Evolutionary conservation across 768 basidiomycete genomes (phyloP), one percentile per base, ranked within the genome.

Genomic region (Lactifluus echinatus): DNA sequence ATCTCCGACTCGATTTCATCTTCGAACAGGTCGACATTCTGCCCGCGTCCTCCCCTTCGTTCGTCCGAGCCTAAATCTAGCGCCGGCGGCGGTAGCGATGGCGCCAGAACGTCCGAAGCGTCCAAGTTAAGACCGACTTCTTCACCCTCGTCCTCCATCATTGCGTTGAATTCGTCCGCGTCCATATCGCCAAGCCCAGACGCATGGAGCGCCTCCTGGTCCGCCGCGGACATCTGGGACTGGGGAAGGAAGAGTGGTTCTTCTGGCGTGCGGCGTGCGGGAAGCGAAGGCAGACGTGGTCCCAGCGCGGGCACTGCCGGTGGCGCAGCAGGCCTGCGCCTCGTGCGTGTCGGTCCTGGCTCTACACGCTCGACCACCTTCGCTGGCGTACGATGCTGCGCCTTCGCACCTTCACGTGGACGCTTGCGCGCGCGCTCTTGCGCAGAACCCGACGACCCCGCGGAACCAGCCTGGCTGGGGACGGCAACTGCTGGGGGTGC

Each of bases 181-280:
- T 75, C 72, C 86, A 89, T 87, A 58, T 75, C 73, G 2, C 83
- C 85, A 28, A 90, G 70, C 4, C 87, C 87, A 1, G 83, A 81
- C 26, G 74, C 75, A 36, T 75, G 75, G 44, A 89, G 73, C 5
- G 75, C 73, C 50, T 75, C 78, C 62, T 76, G 73, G 36, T 81
- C 78, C 29, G 74, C 76, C 28, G 73, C 74, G 3, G 86, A 84
- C 36, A 85, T 74, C 65, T 71, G 69, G 28, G 66, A 63, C 43
- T 65, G 61, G 4, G 66, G 71, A 7, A 71, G 65, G 61, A 69
- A 69, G 46, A 71, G 73, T 44, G 68, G 71, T 59, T 70, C 71
- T 39, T 42, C 47, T 17, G 11, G 28, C 14, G 7, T 12, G 8
- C 33, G 50, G 31, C 36, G 53, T 34, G 15, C 44, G 19, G 19